Evolutionary conservation across 306 rosid species (phyloP).

Genomic region (Malus fusca): DNA sequence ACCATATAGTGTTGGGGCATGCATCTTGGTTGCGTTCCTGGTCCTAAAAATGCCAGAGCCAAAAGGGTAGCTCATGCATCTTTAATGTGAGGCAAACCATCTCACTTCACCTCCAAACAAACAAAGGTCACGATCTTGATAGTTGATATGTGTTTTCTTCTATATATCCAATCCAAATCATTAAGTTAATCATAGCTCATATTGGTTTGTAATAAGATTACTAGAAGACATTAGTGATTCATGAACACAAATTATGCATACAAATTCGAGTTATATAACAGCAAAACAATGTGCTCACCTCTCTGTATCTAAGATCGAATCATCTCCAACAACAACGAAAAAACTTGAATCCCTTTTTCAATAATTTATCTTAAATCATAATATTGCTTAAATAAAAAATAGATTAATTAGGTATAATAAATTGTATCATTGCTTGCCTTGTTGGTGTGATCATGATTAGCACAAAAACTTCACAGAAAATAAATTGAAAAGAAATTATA

Average conservation of each 20-base stretch:
- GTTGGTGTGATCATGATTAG: neutral
- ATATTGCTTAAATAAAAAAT: too few relatives aligned
- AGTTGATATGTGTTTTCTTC: neutral
- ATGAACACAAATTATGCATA: neutral
- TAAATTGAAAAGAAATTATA: neutral
- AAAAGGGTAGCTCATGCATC: neutral
- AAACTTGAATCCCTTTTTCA: too few relatives aligned
- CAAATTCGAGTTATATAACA: neutral
- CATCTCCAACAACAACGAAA: neutral
- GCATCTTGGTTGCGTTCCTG: conserved; percentile 1
- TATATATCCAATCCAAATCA: neutral
- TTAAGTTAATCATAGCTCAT: neutral
- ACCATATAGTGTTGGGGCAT: conserved; percentile 31
- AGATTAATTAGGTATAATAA: too few relatives aligned
- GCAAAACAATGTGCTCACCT: too few relatives aligned
- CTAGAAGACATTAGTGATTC: neutral
- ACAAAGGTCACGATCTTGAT: neutral
- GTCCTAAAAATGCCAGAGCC: conserved; percentile 14
- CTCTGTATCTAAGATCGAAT: too few relatives aligned
- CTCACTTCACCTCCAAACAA: neutral
- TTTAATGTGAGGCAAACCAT: neutral
- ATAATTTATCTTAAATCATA: too few relatives aligned
- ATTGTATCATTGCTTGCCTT: neutral
- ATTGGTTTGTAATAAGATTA: neutral
- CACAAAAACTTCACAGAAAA: neutral